These are phyloP conservation scores for Claviceps digitariae DNA, from an alignment of 2,329 filamentous ascomycete species.

Conservation along the genomic window DNA sequence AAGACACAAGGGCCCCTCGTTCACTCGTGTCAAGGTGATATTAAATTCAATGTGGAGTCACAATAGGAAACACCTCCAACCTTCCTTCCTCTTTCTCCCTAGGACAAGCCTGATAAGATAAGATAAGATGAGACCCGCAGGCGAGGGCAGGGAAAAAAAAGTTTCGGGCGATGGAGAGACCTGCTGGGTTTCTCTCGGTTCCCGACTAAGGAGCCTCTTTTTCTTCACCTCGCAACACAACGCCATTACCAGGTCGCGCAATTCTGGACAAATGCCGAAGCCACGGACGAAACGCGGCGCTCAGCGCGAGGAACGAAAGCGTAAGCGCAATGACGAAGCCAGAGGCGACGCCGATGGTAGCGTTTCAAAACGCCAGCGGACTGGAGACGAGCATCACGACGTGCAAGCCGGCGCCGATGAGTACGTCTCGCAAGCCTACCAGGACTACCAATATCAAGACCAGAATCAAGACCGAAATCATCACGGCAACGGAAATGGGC, in stretches of 20 bases:
- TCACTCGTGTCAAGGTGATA: neutral
- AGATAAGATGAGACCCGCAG: neutral
- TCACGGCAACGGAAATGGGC: slow-evolving; percentile 5
- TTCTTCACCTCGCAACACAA: neutral
- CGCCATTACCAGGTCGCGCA: slow-evolving; percentile 6
- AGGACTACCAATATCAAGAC: slow-evolving; percentile 11
- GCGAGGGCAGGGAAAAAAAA: slow-evolving; percentile 6
- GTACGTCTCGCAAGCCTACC: neutral
- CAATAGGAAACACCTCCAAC: too few relatives aligned
- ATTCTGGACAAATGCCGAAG: slow-evolving; percentile 26
- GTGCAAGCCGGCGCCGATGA: neutral
- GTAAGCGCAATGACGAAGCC: slow-evolving; percentile 19
- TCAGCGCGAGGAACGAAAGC: slow-evolving; percentile 27
- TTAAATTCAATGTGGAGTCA: neutral
- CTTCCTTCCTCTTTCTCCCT: neutral
- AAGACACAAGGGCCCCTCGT: too few relatives aligned
- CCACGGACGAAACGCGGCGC: slow-evolving; percentile 28
- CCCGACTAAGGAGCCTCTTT: neutral
- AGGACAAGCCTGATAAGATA: neutral
- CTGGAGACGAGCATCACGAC: slow-evolving; percentile 8
- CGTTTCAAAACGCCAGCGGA: slow-evolving; percentile 15
- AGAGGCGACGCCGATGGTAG: slow-evolving; percentile 6
- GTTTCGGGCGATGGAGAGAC: neutral
- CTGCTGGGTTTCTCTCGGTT: neutral
- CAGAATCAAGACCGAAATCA: slow-evolving; percentile 7